Base-by-base conservation (phyloP, 2,329 filamentous ascomycete genomes). In the Stachybotrys elegans region DNA sequence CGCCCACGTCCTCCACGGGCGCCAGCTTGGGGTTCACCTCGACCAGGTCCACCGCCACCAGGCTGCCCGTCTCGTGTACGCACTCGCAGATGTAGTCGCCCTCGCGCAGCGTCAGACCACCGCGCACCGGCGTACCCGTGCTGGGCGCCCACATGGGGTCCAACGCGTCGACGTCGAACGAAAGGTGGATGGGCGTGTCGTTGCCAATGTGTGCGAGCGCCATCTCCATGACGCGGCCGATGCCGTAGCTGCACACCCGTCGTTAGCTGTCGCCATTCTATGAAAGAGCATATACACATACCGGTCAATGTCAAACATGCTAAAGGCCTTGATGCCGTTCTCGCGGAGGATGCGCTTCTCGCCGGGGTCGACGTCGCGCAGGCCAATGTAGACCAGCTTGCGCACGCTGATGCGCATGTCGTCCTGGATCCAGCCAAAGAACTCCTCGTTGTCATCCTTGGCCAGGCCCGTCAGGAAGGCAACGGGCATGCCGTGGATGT, bases 401-500 rank as follows among this genome's bases (percentile, higher is more conserved):
- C 79, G 84, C 45, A 84, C 67, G 65, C 77, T 92, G 45, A 83
- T 60, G 54, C 73, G 68, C 67, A 88, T 79, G 48, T 89, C 84
- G 14, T 86, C 78, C 59, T 81, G 70, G 52, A 98, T 65, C 93
- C 93, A 98, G 46, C 90, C 91, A 69, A 98, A 97, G 47, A 86
- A 80, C 58, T 93, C 86, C 49, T 84, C 78, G 44, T 79, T 74
- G 39, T 88, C 79, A 57, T 90, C 88, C 53, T 72, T 81, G 37
- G 91, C 88, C 45, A 98, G 72, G 1, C 93, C 89, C 0, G 90
- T 91, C 53, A 95, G 67, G 68, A 97, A 98, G 4, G 88, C 82
- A 29, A 97, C 87, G 3, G 93, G 93, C 93, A 98, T 98, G 56
- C 93, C 93, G 70, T 98, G 93, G 51, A 98, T 86, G 69, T 97